Conservation (phyloP, 495 filamentous ascomycete species). For the Cercophora samala region DNA sequence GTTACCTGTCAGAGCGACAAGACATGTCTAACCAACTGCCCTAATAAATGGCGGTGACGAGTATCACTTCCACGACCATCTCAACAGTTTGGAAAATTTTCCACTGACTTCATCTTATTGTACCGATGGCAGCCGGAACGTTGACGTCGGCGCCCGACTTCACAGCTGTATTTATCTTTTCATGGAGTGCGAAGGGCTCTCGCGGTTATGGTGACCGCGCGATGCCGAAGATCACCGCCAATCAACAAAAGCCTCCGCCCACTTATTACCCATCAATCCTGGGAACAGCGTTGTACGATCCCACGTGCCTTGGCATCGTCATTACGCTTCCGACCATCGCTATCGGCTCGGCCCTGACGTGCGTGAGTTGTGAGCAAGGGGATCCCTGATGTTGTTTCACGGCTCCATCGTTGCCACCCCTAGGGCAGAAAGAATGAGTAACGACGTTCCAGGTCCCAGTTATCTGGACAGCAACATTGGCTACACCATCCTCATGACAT, state of each 20-base stretch:
- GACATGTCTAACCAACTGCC: not conserved
- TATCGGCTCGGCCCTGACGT: not conserved
- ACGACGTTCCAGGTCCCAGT: slow-evolving; percentile 1
- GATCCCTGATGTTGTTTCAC: slow-evolving; percentile 12
- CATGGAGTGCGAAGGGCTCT: not conserved
- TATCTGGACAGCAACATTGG: slow-evolving; percentile 17
- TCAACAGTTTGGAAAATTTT: not conserved
- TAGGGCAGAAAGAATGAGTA: slow-evolving; percentile 10
- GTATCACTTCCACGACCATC: not conserved
- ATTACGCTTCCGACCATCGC: not conserved
- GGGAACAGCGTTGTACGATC: slow-evolving; percentile 1
- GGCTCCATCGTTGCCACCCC: slow-evolving; percentile 20
- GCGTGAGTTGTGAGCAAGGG: slow-evolving; percentile 4
- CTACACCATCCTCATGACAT: not conserved
- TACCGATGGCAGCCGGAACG: not conserved
- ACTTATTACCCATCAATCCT: slow-evolving; percentile 11
- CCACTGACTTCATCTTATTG: not conserved
- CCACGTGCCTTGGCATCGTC: slow-evolving; percentile 4
- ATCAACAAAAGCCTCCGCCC: slow-evolving; percentile 10
- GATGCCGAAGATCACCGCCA: slow-evolving; percentile 16
- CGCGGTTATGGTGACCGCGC: slow-evolving; percentile 21
- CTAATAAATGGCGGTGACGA: not conserved
- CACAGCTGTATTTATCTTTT: not conserved
- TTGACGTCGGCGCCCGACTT: not conserved
- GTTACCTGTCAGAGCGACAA: not conserved